A percentile compares a stretch with the other conserved stretches of the same genome.
phyloP scores from a whole-genome alignment of 2,329 filamentous ascomycete genomes.

The Fusarium tjaetaba region DNA sequence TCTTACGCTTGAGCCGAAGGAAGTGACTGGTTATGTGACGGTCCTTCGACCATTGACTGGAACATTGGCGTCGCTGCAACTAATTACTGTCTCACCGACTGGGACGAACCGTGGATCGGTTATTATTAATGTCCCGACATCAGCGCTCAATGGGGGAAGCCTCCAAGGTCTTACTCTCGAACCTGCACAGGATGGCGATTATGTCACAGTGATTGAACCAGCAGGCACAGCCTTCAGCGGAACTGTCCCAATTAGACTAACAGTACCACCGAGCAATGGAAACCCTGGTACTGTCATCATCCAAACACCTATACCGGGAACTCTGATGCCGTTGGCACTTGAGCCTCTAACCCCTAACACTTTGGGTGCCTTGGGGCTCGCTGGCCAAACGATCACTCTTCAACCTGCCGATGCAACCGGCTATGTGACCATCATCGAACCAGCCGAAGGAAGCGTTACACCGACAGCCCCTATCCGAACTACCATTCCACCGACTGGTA shows the following conservation, averaged over 20 bases:
- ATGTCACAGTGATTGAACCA: slow-evolving; percentile 30
- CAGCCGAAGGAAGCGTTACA: slow-evolving; percentile 4
- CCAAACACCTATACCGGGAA: slow-evolving; percentile 18
- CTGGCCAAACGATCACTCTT: slow-evolving; percentile 25
- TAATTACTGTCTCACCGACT: slow-evolving; percentile 24
- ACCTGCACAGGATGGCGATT: slow-evolving; percentile 11
- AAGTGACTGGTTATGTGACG: slow-evolving; percentile 25
- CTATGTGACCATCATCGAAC: slow-evolving; percentile 36
- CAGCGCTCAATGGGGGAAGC: background rate
- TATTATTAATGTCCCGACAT: slow-evolving; percentile 29
- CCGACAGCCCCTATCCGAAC: slow-evolving; percentile 28
- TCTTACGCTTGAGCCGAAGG: slow-evolving; percentile 21
- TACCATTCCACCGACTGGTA: slow-evolving; percentile 32
- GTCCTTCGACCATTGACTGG: slow-evolving; percentile 22
- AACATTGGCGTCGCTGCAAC: background rate
- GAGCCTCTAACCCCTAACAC: background rate
- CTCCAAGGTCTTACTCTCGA: slow-evolving; percentile 12
- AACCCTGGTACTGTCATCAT: slow-evolving; percentile 33
- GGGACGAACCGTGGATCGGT: slow-evolving; percentile 32
- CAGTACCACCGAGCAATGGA: slow-evolving; percentile 20
- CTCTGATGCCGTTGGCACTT: background rate
- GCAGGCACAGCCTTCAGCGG: slow-evolving; percentile 3
- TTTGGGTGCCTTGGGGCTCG: background rate
- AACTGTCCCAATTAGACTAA: slow-evolving; percentile 5
- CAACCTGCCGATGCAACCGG: slow-evolving; percentile 14